These are phyloP conservation scores for Davidsoniella virescens DNA, from an alignment of 2,329 filamentous ascomycete species.

Conservation along the genomic window DNA sequence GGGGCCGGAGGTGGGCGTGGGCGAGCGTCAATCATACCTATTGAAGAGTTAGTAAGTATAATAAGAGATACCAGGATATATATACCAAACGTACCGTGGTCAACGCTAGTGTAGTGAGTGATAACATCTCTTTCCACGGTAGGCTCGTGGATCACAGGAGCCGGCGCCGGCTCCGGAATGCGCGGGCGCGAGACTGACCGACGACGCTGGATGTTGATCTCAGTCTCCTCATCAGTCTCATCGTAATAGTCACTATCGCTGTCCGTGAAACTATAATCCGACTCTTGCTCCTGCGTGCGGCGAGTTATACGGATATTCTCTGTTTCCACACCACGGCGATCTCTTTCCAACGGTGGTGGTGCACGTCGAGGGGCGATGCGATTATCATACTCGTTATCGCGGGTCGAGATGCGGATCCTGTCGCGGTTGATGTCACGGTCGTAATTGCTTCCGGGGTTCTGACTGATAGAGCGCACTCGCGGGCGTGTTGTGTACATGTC, in stretches of 20 bases:
- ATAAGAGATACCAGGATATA: neutral
- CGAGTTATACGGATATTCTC: neutral
- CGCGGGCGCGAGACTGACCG: neutral
- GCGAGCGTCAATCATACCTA: constrained; percentile 21
- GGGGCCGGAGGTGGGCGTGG: constrained; percentile 29
- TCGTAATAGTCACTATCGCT: neutral
- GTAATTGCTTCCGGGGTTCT: neutral
- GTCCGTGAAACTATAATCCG: neutral
- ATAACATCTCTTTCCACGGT: constrained; percentile 79
- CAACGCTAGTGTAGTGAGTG: constrained; percentile 73
- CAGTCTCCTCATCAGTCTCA: neutral
- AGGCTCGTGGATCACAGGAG: constrained; percentile 53
- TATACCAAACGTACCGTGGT: constrained; percentile 49
- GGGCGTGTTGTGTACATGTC: neutral
- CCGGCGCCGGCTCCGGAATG: constrained; percentile 30
- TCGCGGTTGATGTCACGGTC: neutral
- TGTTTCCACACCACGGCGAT: neutral
- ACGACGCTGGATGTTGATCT: neutral
- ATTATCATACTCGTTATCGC: neutral
- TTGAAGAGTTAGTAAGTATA: neutral
- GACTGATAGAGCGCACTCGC: neutral
- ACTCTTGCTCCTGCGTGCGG: neutral
- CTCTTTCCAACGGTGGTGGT: neutral
- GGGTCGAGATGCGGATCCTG: neutral
- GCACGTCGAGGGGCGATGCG: neutral